A percentile compares a stretch with the other conserved stretches of the same genome.
phyloP scores from a whole-genome alignment of 371 early-diverging fungal genomes.

The Choanephora cucurbitarum region DNA sequence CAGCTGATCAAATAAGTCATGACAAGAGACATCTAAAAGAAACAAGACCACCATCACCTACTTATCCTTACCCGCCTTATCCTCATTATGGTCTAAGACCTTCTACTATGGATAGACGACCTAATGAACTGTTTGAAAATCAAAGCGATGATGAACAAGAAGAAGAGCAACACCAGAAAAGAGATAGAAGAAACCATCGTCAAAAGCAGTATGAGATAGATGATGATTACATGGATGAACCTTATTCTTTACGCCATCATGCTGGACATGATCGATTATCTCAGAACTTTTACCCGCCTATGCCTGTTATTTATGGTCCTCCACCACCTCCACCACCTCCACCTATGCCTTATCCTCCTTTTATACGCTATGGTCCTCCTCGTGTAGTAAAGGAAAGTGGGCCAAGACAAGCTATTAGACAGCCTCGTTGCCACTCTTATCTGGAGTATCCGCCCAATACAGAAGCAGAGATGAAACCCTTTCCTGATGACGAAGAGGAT shows the following conservation, averaged over 20 bases:
- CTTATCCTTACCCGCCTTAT: not conserved
- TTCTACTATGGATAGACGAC: too few species aligned
- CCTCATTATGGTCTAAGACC: not conserved
- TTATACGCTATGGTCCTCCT: not conserved
- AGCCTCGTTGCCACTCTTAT: not conserved
- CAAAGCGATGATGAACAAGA: too few species aligned
- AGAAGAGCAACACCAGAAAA: too few species aligned
- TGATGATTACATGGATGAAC: too few species aligned
- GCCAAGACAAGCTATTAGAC: too few species aligned
- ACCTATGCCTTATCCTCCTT: constrained; percentile 9
- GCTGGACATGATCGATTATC: too few species aligned
- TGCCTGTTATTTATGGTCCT: constrained; percentile 7
- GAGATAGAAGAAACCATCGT: too few species aligned
- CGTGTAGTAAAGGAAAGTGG: not conserved
- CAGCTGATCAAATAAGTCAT: not conserved
- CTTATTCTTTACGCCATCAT: too few species aligned
- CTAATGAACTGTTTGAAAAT: too few species aligned
- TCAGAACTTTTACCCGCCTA: constrained; percentile 11
- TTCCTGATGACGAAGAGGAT: not conserved
- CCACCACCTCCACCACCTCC: constrained; percentile 7
- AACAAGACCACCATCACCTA: not conserved
- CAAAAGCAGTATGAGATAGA: too few species aligned
- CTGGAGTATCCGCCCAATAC: not conserved
- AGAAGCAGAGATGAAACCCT: not conserved
- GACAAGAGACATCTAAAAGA: not conserved